Base-by-base conservation (phyloP, 2,329 filamentous ascomycete species). In the Sporothrix schenckii region DNA sequence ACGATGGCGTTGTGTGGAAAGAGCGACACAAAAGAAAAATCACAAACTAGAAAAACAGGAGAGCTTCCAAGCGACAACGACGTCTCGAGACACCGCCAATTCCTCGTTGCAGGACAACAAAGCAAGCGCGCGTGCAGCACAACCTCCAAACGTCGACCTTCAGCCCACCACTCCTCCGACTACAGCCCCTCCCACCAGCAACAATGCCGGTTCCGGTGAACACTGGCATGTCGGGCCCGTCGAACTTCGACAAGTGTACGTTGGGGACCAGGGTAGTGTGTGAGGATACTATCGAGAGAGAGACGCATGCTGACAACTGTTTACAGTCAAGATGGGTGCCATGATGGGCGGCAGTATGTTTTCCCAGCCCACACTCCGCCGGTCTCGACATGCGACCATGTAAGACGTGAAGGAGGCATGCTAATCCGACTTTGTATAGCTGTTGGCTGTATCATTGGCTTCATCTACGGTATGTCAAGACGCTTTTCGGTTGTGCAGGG, bases 261-360 rank as follows among this genome's bases (percentile, higher is more conserved):
- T 72, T 13, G 21, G 77, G 77, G 69, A 70, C 68, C 21, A 0
- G 4, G 10, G 5, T 9, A 6, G 27, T 19, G 16, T 21, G 19
- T 11, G 11, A 4, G 30, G 13, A 21, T 4, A 16, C 3, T 11
- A 21, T 52, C 14, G 34, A 30, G 30, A 14, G n/a, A 27, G 9
- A 34, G 2, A 2, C 27, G 41, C 41, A 44, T 44, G 74, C 79
- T 80, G 77, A 79, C 77, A 71, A 71, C 2, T 34, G 19, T 7
- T 13, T 69, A 75, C 79, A 97, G 93, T 94, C 81, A 97, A 97
- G 86, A 97, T 98, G 93, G 95, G 95, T 76, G 93, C 92, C 73
- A 90, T 99, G 90, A 98, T 98, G 93, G 95, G 95, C 76, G 92
- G 93, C 80, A 96, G 94, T 98, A 91, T 77, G 93, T 88, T 27